Evolutionary conservation across 2,329 filamentous ascomycete genomes (phyloP), one percentile per base, ranked within the genome.

Genomic region (Colletotrichum ledebouriae): DNA sequence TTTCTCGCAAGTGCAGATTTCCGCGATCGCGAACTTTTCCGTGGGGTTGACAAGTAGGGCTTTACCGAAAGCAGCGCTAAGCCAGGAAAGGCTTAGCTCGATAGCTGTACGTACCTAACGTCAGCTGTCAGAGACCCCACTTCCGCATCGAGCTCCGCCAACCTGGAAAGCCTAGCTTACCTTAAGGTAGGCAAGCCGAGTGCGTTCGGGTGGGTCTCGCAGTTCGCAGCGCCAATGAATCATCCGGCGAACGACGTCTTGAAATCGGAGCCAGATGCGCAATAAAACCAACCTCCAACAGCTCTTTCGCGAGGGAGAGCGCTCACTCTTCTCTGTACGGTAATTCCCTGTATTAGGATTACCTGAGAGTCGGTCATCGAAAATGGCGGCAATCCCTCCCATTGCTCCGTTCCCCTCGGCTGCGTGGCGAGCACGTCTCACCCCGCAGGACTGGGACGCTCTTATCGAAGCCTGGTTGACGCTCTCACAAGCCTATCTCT

Each of bases 331-430:
- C 34, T 33, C 52, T 1, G 29, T 9, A 7, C 29, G 29, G 6
- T 29, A 9, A 29, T 29, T 9, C 29, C 29, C 29, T 29, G 29
- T 6, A 9, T 6, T 29, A 29, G 29, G 29, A 29, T 29, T 29
- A 29, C 29, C 29, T 29, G 29, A 29, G 6, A 29, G 2, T 9
- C 29, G 6, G 2, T 1, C 29, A 81, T 33, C 25, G 17, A 46
- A 20, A 46, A 73, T 79, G 44, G 70, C 76, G 73, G 76, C 81
- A 61, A 81, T 94, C 56, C 94, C 94, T 47, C 86, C 90, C 39
- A 85, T 98, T 78, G 94, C 92, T 65, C 87, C 92, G 20, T 94
- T 96, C 73, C 95, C 94, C 17, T 86, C 90, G 70, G 81, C 87
- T 39, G 82, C 83, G 63, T 89, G 94, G 82, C 89, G 89, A 75